Evolutionary conservation across 805 yeast species (phyloP).

Genomic region (Wickerhamiella azyma): DNA sequence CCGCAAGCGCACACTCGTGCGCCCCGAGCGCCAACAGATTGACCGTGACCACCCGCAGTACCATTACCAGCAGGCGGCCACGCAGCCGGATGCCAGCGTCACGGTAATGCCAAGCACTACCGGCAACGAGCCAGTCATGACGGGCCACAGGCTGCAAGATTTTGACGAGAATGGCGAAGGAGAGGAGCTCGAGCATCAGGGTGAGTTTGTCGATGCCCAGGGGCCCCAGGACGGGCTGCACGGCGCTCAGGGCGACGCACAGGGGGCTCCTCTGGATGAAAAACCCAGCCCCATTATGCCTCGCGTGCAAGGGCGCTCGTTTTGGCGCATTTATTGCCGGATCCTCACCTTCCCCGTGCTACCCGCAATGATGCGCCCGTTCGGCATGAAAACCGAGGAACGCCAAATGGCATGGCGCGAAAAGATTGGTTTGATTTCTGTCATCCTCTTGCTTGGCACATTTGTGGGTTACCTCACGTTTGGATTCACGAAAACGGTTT

Average conservation of each 20-base stretch:
- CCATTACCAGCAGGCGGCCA: constrained; percentile 63
- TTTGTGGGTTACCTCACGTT: constrained; percentile 77
- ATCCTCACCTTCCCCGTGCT: constrained; percentile 88
- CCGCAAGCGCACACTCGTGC: constrained; percentile 56
- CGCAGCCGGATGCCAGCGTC: constrained; percentile 38
- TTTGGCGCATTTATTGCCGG: constrained; percentile 79
- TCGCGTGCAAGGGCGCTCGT: constrained; percentile 21
- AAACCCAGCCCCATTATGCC: constrained; percentile 14
- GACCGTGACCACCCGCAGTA: constrained; percentile 60
- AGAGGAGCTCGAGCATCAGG: constrained; percentile 7
- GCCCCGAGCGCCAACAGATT: constrained; percentile 66
- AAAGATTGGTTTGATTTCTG: constrained; percentile 69
- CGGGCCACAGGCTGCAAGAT: constrained; percentile 1
- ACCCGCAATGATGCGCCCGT: constrained; percentile 48
- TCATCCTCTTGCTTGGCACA: constrained; percentile 61
- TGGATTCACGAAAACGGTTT: constrained; percentile 78
- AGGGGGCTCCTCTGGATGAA: not conserved
- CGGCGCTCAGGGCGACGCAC: no score
- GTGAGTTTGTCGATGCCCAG: no score
- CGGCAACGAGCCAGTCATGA: constrained; percentile 45
- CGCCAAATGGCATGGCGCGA: constrained; percentile 97
- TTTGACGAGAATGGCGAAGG: constrained; percentile 10
- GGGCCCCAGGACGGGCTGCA: no score
- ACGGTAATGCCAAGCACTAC: constrained; percentile 55
- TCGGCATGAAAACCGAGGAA: constrained; percentile 66